Percentiles rank a stretch among this genome's conserved stretches.
These are phyloP conservation scores for Mycena rosella DNA, from an alignment of 768 basidiomycete genomes.

Conservation along the genomic window DNA sequence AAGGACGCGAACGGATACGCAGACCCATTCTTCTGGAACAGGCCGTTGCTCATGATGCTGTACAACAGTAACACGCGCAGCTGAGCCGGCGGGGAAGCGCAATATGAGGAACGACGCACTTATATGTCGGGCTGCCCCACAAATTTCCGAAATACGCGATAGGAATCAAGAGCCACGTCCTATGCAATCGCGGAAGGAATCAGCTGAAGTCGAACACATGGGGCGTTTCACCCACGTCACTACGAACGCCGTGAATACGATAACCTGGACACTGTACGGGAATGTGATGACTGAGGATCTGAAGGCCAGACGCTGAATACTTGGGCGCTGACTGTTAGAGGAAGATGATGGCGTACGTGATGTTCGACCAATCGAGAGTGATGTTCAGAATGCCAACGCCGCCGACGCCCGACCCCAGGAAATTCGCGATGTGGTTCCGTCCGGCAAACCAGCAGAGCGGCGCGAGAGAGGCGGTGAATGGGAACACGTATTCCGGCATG, in stretches of 20 bases:
- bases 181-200: no score
- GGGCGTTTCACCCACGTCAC: not conserved
- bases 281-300: not conserved
- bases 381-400: constrained; percentile 16
- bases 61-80: no score
- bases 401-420: constrained; percentile 10
- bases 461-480: constrained; percentile 16
- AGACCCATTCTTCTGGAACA: constrained; percentile 19
- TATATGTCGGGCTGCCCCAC: constrained; percentile 16
- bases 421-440: constrained; percentile 2
- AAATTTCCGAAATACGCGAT: constrained; percentile 21
- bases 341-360: not conserved
- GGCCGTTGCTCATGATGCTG: constrained; percentile 19
- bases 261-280: constrained; percentile 5
- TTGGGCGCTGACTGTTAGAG: not conserved
- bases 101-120: not conserved
- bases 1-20: constrained; percentile 11
- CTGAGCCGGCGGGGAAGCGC: no score
- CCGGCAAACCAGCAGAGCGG: constrained; percentile 14
- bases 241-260: not conserved
- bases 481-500: constrained; percentile 9
- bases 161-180: constrained; percentile 20
- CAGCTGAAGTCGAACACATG: not conserved
- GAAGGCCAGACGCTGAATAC: no score
- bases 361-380: constrained; percentile 18